Conservation (phyloP, 2,329 filamentous ascomycete genomes). For the Thielaviopsis musarum region DNA sequence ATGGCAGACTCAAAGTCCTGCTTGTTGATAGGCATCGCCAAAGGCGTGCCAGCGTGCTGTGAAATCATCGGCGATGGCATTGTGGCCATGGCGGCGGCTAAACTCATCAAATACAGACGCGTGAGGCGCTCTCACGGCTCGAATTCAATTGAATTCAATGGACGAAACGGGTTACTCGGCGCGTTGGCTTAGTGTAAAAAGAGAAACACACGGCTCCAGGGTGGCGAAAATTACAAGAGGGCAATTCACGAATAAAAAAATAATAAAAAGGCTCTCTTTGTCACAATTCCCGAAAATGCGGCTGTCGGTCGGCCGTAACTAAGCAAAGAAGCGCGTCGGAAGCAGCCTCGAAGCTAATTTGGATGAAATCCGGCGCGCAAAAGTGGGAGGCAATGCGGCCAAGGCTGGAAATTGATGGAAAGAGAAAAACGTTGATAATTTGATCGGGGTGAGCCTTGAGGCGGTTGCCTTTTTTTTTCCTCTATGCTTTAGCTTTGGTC, state of each 20-base stretch:
- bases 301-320: neutral
- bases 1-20: slow-evolving; percentile 10
- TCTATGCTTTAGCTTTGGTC: neutral
- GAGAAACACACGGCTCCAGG: neutral
- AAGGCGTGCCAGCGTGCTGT: slow-evolving; percentile 5
- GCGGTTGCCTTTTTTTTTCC: neutral
- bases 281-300: neutral
- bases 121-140: neutral
- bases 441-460: neutral
- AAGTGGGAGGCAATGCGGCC: neutral
- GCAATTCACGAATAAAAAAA: neutral
- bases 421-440: neutral
- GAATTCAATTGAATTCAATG: neutral
- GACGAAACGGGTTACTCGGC: neutral
- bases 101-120: neutral
- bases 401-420: neutral
- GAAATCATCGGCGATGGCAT: slow-evolving; percentile 12
- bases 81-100: slow-evolving; percentile 7
- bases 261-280: neutral
- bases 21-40: slow-evolving; percentile 4
- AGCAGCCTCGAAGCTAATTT: neutral
- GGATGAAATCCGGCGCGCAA: neutral
- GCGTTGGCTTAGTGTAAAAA: neutral
- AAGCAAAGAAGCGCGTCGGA: neutral
- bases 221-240: neutral